Evolutionary conservation across 176 grass and related monocot species (phyloP).

Genomic region (Themeda triandra): DNA sequence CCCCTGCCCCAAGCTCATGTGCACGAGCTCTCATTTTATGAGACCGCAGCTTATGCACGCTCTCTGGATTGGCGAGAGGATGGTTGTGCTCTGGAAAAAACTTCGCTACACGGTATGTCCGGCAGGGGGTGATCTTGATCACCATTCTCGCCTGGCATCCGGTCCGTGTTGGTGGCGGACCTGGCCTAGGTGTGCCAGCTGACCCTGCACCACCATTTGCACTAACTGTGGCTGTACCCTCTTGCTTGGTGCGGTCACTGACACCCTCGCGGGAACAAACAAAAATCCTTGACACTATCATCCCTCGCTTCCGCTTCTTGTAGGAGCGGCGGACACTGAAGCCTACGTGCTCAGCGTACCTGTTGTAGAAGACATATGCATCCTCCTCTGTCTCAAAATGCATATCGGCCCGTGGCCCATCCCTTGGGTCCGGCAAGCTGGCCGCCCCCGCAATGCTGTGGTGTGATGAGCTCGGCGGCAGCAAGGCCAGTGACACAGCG

Average conservation of each 20-base stretch:
- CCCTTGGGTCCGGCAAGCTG: constrained; percentile 57
- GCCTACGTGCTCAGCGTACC: constrained; percentile 69
- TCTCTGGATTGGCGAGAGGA: constrained; percentile 57
- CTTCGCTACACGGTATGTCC: constrained; percentile 55
- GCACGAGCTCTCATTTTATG: constrained; percentile 64
- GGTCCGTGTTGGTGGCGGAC: constrained; percentile 61
- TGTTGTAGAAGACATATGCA: constrained; percentile 72
- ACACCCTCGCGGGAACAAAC: constrained; percentile 78
- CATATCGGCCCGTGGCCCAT: constrained; percentile 56
- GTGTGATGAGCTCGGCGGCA: constrained; percentile 32
- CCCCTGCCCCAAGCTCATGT: constrained; percentile 54
- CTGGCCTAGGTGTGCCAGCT: constrained; percentile 48
- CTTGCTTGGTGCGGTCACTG: constrained; percentile 53
- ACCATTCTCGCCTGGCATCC: constrained; percentile 78
- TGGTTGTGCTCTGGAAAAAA: constrained; percentile 73
- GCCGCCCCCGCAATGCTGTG: constrained; percentile 1
- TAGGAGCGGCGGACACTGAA: constrained; percentile 78
- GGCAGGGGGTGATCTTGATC: constrained; percentile 76
- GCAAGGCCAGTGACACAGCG: constrained; percentile 36
- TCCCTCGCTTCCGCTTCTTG: constrained; percentile 73
- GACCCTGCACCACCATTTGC: constrained; percentile 33
- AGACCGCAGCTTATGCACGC: constrained; percentile 63
- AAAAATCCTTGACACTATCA: constrained; percentile 67
- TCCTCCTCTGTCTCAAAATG: constrained; percentile 74
- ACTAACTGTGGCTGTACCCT: constrained; percentile 5